Evolutionary conservation across 2,329 filamentous ascomycete species (phyloP), one percentile per base, ranked within the genome.

Genomic region (Aspergillus chevalieri): DNA sequence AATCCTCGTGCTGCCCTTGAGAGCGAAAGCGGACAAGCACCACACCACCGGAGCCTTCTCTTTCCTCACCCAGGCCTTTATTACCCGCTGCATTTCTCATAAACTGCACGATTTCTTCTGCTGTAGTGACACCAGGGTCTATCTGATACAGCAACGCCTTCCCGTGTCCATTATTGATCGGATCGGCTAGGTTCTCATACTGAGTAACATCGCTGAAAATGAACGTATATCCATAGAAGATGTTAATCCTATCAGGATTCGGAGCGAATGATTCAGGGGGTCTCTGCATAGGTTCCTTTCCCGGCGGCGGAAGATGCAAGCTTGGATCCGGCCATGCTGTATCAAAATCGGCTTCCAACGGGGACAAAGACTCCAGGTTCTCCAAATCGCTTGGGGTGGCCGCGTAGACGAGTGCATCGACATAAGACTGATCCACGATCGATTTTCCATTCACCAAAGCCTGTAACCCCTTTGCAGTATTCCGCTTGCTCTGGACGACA

Each of bases 141-240:
- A 90, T 77, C 24, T 82, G 73, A 51, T 79, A 83, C 4, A 87
- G 69, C 5, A 94, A 65, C 1, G 88, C 87, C 65, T 97, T 97
- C 6, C 93, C 93, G 51, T 85, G 82, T 4, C 87, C 93, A 52
- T 83, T 83, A 0, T 84, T 85, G 52, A 98, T 85, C 0, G 86
- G 83, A 0, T 83, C 82, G 41, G 87, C 73, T 4, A 98, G 74
- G 54, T 80, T 89, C 6, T 88, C 82, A 65, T 84, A 89, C 65
- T 97, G 92, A 2, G 74, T 74, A 47, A 79, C 69, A 47, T 91
- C 84, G 56, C 91, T 85, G 61, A 97, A 95, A 3, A 98, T 77
- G 62, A 97, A 96, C 0, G 85, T 92, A 61, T 91, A 93, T 2
- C 87, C 88, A 9, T 87, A 82, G 57, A 98, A 97, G 1, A 98